Percentiles rank a stretch among this genome's conserved stretches.
phyloP scores from a whole-genome alignment of 148 eudicot species.

The Amaranthus cruentus region DNA sequence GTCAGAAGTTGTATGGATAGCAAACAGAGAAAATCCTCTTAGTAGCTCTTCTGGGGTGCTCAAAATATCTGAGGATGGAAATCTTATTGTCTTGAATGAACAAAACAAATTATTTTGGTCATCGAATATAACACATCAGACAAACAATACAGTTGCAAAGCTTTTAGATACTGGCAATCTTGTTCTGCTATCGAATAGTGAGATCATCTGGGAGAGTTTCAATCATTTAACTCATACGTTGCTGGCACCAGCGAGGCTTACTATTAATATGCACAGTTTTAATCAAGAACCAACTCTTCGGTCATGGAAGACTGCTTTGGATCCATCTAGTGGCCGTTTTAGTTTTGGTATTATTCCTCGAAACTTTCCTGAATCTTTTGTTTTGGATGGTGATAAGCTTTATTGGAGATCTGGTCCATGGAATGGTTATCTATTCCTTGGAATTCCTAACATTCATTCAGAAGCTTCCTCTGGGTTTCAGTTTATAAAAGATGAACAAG shows the following conservation, averaged over 20 bases:
- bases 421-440: no score
- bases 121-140: slow-evolving; percentile 17
- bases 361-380: no score
- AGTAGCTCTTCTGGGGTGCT: slow-evolving; percentile 17
- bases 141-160: slow-evolving; percentile 26
- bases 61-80: slow-evolving; percentile 18
- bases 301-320: slow-evolving; percentile 26
- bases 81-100: slow-evolving; percentile 28
- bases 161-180: slow-evolving; percentile 53
- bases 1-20: slow-evolving; percentile 28
- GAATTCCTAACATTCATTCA: no score
- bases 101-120: slow-evolving; percentile 43
- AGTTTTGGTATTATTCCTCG: not conserved
- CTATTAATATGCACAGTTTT: slow-evolving; percentile 1
- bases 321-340: slow-evolving; percentile 25
- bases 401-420: no score
- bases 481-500: no score
- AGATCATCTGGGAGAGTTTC: slow-evolving; percentile 62
- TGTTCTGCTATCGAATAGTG: slow-evolving; percentile 24
- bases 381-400: no score
- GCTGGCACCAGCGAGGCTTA: slow-evolving; percentile 16
- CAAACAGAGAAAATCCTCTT: slow-evolving; percentile 28
- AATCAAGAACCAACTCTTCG: not conserved
- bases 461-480: not conserved
- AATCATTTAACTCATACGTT: slow-evolving; percentile 55